phyloP scores from a whole-genome alignment of 768 basidiomycete genomes.

The Tylopilus rubrobrunneus region DNA sequence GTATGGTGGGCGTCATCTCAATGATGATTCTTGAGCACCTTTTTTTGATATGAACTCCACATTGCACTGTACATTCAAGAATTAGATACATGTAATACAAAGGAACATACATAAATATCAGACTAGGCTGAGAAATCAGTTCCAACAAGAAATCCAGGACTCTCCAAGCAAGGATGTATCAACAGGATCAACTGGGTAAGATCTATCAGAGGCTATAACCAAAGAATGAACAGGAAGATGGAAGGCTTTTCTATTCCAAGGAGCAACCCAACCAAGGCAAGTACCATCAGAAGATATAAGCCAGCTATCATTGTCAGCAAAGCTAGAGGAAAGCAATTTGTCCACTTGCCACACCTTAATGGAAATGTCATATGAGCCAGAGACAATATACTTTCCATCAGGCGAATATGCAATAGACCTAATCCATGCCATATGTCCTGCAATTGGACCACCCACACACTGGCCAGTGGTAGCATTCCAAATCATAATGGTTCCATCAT shows the following conservation, averaged over 20 bases:
- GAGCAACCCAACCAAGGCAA: slow-evolving; percentile 1
- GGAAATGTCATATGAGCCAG: background rate
- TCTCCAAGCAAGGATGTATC: background rate
- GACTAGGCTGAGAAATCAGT: background rate
- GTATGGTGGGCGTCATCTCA: no score
- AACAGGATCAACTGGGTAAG: background rate
- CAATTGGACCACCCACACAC: background rate
- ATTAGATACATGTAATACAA: no score
- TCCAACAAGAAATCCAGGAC: background rate
- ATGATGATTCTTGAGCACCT: no score
- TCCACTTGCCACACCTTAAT: slow-evolving; percentile 2
- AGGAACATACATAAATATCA: no score
- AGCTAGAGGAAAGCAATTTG: background rate
- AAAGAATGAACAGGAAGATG: background rate
- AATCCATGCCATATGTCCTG: background rate
- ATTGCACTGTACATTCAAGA: no score
- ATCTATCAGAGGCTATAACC: background rate
- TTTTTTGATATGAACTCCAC: no score
- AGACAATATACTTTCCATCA: background rate
- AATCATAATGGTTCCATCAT: background rate
- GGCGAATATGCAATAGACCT: background rate
- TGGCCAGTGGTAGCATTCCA: background rate
- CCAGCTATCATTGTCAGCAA: slow-evolving; percentile 1
- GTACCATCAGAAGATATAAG: background rate
- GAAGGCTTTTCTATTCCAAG: slow-evolving; percentile 1